Base-by-base conservation (phyloP, 139 green algal genomes). In the Asterochloris sp. region DNA sequence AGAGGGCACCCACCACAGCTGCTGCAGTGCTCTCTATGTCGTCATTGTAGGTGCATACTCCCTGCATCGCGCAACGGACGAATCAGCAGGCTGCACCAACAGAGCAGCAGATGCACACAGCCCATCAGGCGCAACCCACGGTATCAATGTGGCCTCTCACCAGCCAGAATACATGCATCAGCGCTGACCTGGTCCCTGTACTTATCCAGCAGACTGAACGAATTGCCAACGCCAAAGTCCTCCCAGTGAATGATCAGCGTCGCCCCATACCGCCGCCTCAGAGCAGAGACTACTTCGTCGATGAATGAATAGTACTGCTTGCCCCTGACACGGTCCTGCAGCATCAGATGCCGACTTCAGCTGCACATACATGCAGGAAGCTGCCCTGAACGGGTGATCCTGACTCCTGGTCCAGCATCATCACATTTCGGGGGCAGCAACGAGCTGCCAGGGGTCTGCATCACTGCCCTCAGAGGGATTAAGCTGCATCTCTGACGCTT, bases 21-120 rank as follows among this genome's bases (percentile, higher is more conserved):
- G 93, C 91, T 4, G 89, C 93, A 23, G 93, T 96, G 69, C 64
- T 78, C 78, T 89, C 74, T 54, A 87, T 87, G 78, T 89, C 86
- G 81, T 89, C 86, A 13, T 87, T 86, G 81, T 87, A 87, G 85
- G 87, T 90, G 27, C 83, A 78, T 16, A 85, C 73, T 14, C 84
- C 77, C 83, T 86, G 78, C 73, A 60, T n/a, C 67, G 17, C 21
- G 66, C 66, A 71, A 21, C 66, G 21, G 66, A n/a, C n/a, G n/a
- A 71, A 71, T 71, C 66, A 71, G 66, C 66, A 71, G 17, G 66
- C 66, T 71, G 21, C 21, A 4, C 66, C 4, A 21, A 21, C 4
- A 26, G 66, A 71, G 19, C 66, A 26, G 66, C 21, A 26, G 19
- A 71, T 24, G 21, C 21, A 24, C 8, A 16, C 73, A 60, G 23